Percentiles rank a stretch among this genome's conserved stretches.
phyloP scores from a whole-genome alignment of 768 basidiomycete genomes.

The Boletus coccyginus region DNA sequence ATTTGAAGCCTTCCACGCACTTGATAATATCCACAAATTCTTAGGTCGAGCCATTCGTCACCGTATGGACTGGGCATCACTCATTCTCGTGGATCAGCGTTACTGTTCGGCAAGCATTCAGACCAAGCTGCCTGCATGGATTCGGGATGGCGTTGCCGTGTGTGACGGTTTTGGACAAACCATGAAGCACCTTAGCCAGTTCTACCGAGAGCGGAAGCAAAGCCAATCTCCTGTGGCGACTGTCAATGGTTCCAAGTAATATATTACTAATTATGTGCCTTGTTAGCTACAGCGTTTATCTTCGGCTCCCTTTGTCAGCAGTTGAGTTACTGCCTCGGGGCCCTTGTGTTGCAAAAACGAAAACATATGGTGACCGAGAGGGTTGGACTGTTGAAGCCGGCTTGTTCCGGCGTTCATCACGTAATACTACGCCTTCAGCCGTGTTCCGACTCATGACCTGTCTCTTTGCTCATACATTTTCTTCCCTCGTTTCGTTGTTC shows the following conservation, averaged over 20 bases:
- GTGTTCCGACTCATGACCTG: neutral
- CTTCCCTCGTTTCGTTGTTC: neutral
- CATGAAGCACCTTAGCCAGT: conserved; percentile 63
- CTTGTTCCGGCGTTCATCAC: conserved; percentile 16
- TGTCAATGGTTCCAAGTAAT: conserved; percentile 1
- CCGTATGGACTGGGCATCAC: conserved; percentile 84
- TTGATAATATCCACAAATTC: neutral
- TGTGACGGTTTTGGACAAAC: conserved; percentile 69
- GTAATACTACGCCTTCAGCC: conserved; percentile 6
- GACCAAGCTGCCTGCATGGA: conserved; percentile 89
- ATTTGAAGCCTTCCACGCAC: neutral
- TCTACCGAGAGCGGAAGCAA: conserved; percentile 59
- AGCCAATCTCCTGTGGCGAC: neutral
- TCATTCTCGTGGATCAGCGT: conserved; percentile 83
- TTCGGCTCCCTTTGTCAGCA: neutral
- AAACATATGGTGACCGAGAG: neutral
- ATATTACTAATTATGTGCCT: neutral
- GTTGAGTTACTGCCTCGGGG: neutral
- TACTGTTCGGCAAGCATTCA: conserved; percentile 69
- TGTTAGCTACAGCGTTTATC: conserved; percentile 3
- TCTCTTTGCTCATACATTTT: neutral
- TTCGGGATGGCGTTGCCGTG: conserved; percentile 57
- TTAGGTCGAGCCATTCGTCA: conserved; percentile 92
- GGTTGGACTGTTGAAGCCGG: conserved; percentile 1
- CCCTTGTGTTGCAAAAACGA: conserved; percentile 4